These are phyloP conservation scores for Populus tomentosa DNA, from an alignment of 441 rosid genomes.

Conservation along the genomic window DNA sequence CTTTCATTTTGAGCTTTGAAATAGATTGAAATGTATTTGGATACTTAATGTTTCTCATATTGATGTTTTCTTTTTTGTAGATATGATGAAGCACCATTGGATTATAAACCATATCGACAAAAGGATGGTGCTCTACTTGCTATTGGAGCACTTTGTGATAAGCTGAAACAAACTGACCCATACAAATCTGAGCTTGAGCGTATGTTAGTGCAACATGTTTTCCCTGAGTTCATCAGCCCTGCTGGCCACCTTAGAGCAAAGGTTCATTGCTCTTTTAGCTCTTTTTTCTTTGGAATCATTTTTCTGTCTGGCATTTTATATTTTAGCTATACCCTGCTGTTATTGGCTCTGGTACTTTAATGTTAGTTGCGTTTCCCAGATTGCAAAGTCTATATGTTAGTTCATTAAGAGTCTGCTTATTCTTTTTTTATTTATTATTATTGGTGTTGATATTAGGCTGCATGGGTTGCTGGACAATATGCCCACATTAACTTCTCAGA, in stretches of 20 bases:
- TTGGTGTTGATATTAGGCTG: conserved; percentile 59
- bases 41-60: neutral
- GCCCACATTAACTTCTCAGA: conserved; percentile 81
- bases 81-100: conserved; percentile 54
- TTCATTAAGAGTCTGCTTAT: neutral
- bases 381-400: neutral
- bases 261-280: conserved; percentile 38
- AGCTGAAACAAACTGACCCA: conserved; percentile 92
- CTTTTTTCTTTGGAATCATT: neutral
- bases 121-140: conserved; percentile 84
- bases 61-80: conserved; percentile 26
- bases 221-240: conserved; percentile 91
- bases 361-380: neutral
- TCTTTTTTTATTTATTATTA: neutral
- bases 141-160: conserved; percentile 96
- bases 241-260: conserved; percentile 98
- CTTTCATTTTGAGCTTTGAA: conserved; percentile 1
- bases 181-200: conserved; percentile 91
- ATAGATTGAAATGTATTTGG: neutral
- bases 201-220: conserved; percentile 97
- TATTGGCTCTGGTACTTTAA: neutral
- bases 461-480: conserved; percentile 99
- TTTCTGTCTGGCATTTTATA: neutral
- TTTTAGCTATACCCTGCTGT: neutral
- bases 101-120: conserved; percentile 57